Base-by-base conservation (phyloP, 805 yeast genomes). In the Metschnikowia colocasiae region DNA sequence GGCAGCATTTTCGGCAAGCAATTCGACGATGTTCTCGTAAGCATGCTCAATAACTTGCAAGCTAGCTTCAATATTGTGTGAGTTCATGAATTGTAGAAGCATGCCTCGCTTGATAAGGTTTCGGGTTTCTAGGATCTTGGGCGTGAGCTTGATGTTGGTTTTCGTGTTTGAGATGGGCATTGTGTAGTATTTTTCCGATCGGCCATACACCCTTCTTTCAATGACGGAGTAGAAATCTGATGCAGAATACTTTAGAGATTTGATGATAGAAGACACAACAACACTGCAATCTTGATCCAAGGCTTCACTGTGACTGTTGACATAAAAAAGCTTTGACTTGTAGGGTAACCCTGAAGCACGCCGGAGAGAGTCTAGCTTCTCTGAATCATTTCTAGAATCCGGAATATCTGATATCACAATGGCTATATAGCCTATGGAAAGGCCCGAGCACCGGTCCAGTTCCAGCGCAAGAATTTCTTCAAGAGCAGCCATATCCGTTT, bases 41-140 rank as follows among this genome's bases (percentile, higher is more conserved):
- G 70, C 66, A 9, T 54, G 47, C 44, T 70, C 74, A n/a, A 72
- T 46, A 4, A 54, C 45, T 19, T 60, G 59, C 3, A 69, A 45
- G 22, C 67, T 48, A 1, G 61, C 39, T 34, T 68, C 74, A 26
- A 70, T 48, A 45, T 68, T 65, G 36, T 64, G 66, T 1, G 74
- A 67, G 46, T 59, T 56, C 25, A 57, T 52, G 30, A 65, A 63
- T 49, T 70, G 72, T 36, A 55, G 47, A 13, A 72, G 61, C 16
- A 71, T 53, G 1, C 64, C 68, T 43, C 59, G 73, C 46, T 72
- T 72, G 27, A 70, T 59, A 37, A 63, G 49, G 48, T 69, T 71
- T 25, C 77, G 51, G 1, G 71, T 62, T 40, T 69, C 76, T 10
- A 72, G 56, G 38, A 67, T 65, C 45, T 57, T 59, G 2, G 77